phyloP scores from a whole-genome alignment of 2,329 filamentous ascomycete species.

The Xenoacremonium recifei region DNA sequence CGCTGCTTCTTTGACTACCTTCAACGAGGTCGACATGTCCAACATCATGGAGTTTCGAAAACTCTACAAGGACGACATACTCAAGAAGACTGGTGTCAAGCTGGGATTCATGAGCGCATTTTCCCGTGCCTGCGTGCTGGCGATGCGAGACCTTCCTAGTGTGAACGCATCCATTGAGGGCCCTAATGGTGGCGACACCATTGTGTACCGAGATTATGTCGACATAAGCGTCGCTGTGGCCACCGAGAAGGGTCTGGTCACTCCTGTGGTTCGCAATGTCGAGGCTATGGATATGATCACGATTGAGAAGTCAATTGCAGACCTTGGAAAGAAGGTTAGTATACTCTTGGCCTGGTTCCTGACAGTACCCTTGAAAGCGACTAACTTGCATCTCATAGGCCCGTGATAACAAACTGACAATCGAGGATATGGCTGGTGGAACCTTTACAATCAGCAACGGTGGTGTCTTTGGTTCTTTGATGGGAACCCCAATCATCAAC shows the following conservation, averaged over 20 bases:
- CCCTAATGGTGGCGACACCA: constrained; percentile 90
- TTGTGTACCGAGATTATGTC: constrained; percentile 97
- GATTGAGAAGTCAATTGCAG: constrained; percentile 89
- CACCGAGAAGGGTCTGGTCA: constrained; percentile 95
- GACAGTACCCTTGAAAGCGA: background rate
- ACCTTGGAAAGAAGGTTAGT: constrained; percentile 88
- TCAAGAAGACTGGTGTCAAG: constrained; percentile 96
- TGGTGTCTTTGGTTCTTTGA: constrained; percentile 93
- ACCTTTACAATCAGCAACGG: constrained; percentile 98
- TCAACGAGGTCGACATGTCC: constrained; percentile 99
- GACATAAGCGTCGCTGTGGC: constrained; percentile 97
- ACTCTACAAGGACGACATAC: constrained; percentile 91
- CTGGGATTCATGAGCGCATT: constrained; percentile 99
- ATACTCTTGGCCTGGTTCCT: background rate
- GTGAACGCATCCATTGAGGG: constrained; percentile 98
- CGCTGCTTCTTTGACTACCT: constrained; percentile 92
- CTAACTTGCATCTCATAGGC: constrained; percentile 48
- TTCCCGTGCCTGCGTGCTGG: constrained; percentile 82
- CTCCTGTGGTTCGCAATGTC: constrained; percentile 91
- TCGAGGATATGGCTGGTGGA: constrained; percentile 98
- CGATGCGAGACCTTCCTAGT: constrained; percentile 90
- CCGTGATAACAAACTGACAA: constrained; percentile 92
- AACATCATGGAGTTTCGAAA: constrained; percentile 96
- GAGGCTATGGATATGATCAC: constrained; percentile 84
- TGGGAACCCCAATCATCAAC: constrained; percentile 99